Evolutionary conservation across 805 yeast genomes (phyloP), one percentile per base, ranked within the genome.

Genomic region (Wickerhamiella dianesei): DNA sequence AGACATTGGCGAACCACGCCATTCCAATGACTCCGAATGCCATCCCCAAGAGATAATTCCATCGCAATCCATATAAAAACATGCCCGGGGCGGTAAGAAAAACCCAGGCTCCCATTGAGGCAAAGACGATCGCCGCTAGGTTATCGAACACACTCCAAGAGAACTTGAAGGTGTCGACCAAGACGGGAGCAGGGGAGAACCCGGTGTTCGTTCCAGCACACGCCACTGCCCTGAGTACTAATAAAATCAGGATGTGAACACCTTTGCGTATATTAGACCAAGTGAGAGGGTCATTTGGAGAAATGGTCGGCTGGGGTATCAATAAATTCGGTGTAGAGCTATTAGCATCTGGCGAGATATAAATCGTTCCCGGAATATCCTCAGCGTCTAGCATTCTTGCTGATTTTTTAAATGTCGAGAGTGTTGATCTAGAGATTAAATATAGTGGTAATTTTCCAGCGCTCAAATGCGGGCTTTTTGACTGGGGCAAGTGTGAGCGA

Each of bases 61-160:
- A 57, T 52, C 80, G 76, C 56, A 86, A 67, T 2, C 89, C 88
- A 59, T 77, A 81, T 32, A 81, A 63, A 21, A 77, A 75, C 3
- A 84, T 72, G 20, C 79, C 69, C 2, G 88, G 88, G 1, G 84
- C 81, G 29, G 77, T 60, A 47, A 81, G 60, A 21, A 79, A 66
- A 2, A 82, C 72, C 18, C 76, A 73, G 59, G 75, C 69, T 0
- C 82, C 87, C 50, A 81, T 79, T 37, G 80, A 75, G 20, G 76
- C 63, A 59, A 81, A 81, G 42, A 81, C 63, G 21, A 81, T 83
- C 52, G 88, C 88, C 1, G 87, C 86, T 48, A 86, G 87, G 0
- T 82, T 75, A 60, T 80, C 80, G 81, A 80, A 79, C 12, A 80
- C 63, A 51, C 69, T 76, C 57, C 78, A 79, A 3, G 81, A 69